Conservation (phyloP, 129 eudicot species). For the Flaveria ramosissima region DNA sequence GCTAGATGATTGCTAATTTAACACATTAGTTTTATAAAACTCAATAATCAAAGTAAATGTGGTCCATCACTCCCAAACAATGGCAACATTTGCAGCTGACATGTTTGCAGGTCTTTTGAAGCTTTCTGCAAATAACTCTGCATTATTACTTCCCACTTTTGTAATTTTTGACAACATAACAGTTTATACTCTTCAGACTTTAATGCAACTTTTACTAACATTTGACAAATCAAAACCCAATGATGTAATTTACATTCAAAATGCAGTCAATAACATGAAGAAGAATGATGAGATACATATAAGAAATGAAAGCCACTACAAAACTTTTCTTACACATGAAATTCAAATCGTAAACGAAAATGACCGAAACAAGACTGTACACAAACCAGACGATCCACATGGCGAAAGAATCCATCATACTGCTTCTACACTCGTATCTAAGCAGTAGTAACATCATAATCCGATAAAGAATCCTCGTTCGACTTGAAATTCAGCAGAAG, state of each 20-base stretch:
- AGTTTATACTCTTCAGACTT: neutral
- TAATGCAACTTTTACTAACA: constrained; percentile 7
- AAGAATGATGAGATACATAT: neutral
- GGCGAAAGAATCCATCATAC: constrained; percentile 18
- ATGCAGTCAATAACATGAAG: constrained; percentile 31
- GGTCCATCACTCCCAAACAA: neutral
- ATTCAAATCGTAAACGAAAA: neutral
- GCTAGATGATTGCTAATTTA: no score
- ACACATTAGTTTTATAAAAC: neutral
- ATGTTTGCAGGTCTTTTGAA: constrained; percentile 1
- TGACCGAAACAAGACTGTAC: constrained; percentile 66
- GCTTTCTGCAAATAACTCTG: constrained; percentile 1
- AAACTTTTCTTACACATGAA: constrained; percentile 40
- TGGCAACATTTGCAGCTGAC: neutral
- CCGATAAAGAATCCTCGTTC: constrained; percentile 26
- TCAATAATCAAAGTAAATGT: neutral
- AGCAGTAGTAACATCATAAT: neutral
- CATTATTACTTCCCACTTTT: neutral
- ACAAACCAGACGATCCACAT: constrained; percentile 35
- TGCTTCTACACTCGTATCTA: neutral
- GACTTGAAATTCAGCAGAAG: constrained; percentile 36
- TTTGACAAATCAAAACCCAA: constrained; percentile 23
- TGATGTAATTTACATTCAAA: constrained; percentile 28
- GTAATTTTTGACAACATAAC: neutral
- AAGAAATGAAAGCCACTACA: constrained; percentile 26